Evolutionary conservation across 2,329 filamentous ascomycete genomes (phyloP).

Genomic region (Cercospora zeina): DNA sequence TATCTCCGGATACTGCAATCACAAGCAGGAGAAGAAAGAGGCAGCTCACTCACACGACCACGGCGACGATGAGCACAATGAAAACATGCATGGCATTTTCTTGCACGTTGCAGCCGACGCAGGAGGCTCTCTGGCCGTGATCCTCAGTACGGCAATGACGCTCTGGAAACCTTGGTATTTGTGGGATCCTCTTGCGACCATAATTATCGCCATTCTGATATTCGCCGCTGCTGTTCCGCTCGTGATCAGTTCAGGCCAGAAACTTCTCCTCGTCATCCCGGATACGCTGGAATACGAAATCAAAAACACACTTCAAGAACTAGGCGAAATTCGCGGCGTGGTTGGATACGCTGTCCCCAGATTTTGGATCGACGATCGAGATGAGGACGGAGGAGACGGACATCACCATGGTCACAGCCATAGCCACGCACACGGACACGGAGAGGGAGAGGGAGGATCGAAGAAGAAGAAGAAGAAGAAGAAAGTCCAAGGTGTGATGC

Average conservation of each 20-base stretch:
- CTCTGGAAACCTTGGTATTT: conserved; percentile 87
- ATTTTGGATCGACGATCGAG: conserved; percentile 84
- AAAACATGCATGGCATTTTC: conserved; percentile 98
- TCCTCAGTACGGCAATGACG: conserved; percentile 84
- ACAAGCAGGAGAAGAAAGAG: conserved; percentile 19
- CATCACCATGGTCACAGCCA: conserved; percentile 49
- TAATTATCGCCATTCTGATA: conserved; percentile 88
- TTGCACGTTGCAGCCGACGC: conserved; percentile 94
- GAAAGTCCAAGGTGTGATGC: conserved; percentile 77
- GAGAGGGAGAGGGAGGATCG: conserved; percentile 24
- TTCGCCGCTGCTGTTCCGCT: conserved; percentile 89
- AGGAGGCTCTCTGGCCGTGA: conserved; percentile 89
- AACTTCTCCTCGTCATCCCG: conserved; percentile 79
- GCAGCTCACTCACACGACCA: conserved; percentile 24
- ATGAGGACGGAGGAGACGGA: conserved; percentile 38
- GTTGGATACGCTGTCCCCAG: conserved; percentile 81
- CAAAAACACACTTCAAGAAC: conserved; percentile 79
- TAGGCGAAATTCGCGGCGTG: conserved; percentile 79
- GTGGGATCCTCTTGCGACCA: conserved; percentile 92
- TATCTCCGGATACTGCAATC: conserved; percentile 22
- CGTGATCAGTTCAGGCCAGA: conserved; percentile 78
- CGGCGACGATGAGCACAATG: conserved; percentile 63
- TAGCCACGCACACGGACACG: conserved; percentile 28
- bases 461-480: conserved; percentile 38
- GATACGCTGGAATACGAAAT: conserved; percentile 84